Evolutionary conservation across 148 eudicot genomes (phyloP), one percentile per base, ranked within the genome.

Genomic region (Rhododendron henanense): DNA sequence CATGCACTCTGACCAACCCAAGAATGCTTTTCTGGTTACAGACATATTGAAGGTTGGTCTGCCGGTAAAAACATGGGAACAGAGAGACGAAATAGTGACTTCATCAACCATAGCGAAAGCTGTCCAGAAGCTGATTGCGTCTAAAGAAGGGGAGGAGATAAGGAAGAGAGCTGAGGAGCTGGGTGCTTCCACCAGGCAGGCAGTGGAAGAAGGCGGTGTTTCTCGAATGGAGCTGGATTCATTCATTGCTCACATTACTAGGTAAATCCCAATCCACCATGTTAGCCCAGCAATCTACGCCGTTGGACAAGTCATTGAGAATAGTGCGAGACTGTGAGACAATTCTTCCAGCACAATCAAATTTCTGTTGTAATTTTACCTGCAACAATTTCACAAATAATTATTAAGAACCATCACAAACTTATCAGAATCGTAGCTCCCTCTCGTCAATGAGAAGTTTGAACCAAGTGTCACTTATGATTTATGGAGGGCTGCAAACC

Each of bases 221-320:
- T 86, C 87, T 50, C 84, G 28, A 35, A 23, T 81, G 50, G 87
- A 81, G 81, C 7, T 86, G 80, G 73, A 86, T 65, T 81, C 84
- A 23, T 86, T 86, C 81, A 37, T 86, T 81, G 81, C 81, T 53
- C 87, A 86, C 28, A 86, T 86, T 51, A 85, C 77, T 45, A 80
- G 84, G 16, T 8, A 63, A n/a, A 63, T 59, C 9, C n/a, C n/a
- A 59, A 59, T 63, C 71, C 71, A 63, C 71, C 71, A 63, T 0
- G 13, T 63, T 63, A 19, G 28, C 69, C 28, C 10, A 21, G 31
- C 69, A 63, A 23, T 7, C 71, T 63, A 63, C 28, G 6, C 71
- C 1, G n/a, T 21, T 1, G 71, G 28, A 63, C 1, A 1, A n/a
- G 13, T n/a, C 28, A 8, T 63, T 25, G 31, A 63, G 69, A 63